phyloP scores from a whole-genome alignment of 306 rosid species.

The Lathyrus aphaca region DNA sequence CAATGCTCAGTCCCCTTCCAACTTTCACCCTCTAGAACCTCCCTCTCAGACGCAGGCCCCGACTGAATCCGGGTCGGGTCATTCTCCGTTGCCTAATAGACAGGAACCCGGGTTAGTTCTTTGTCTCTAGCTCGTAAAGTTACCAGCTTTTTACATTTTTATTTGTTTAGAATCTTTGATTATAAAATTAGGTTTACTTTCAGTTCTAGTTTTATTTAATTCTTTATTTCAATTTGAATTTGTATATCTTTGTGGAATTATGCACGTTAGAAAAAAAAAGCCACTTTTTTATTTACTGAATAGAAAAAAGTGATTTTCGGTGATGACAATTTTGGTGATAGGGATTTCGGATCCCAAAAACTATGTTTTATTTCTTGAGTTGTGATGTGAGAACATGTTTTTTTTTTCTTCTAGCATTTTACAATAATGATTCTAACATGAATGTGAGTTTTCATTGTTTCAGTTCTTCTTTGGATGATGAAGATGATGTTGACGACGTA shows the following conservation, averaged over 20 bases:
- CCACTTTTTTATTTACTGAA: background rate
- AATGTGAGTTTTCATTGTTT: constrained; percentile 39
- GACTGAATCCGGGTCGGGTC: constrained; percentile 45
- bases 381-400: background rate
- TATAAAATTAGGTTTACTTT: background rate
- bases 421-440: background rate
- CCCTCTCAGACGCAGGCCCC: constrained; percentile 15
- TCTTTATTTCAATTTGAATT: constrained; percentile 25
- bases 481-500: constrained; percentile 36
- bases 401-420: background rate
- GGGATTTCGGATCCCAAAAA: background rate
- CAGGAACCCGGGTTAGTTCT: constrained; percentile 58
- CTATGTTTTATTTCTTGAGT: constrained; percentile 11
- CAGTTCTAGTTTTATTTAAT: background rate
- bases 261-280: background rate
- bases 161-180: background rate
- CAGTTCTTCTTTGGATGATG: constrained; percentile 59
- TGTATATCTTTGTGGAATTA: constrained; percentile 7
- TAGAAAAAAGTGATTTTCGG: background rate
- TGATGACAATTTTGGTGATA: background rate
- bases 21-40: constrained; percentile 9
- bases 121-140: background rate
- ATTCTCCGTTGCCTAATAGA: background rate
- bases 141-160: background rate
- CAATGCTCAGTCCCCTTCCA: background rate